Percentiles rank a stretch among this genome's conserved stretches.
Evolutionary conservation across 768 basidiomycete genomes (phyloP).

Genomic region (Chalciporus pseudorubinellus): DNA sequence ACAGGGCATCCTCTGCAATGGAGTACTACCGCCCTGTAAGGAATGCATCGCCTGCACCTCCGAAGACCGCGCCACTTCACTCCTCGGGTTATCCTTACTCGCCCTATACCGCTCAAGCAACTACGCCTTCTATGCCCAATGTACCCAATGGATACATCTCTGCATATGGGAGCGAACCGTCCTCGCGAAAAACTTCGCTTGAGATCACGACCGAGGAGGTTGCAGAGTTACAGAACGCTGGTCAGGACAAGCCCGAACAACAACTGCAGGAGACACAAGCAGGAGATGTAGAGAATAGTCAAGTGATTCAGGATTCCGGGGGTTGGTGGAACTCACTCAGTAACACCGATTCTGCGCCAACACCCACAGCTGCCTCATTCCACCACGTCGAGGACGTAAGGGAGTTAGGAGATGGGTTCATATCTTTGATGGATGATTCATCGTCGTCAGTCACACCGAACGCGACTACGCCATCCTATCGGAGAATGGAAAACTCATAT

Average conservation of each 20-base stretch:
- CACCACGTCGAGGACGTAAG: conserved; percentile 47
- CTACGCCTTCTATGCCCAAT: conserved; percentile 32
- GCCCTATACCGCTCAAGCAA: conserved; percentile 28
- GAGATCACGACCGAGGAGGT: conserved; percentile 32
- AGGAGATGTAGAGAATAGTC: conserved; percentile 29
- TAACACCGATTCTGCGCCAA: conserved; percentile 41
- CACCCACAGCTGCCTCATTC: conserved; percentile 73
- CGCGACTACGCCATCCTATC: conserved; percentile 8
- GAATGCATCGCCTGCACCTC: conserved; percentile 52
- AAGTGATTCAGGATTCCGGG: conserved; percentile 38
- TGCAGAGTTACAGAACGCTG: conserved; percentile 7
- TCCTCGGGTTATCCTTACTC: conserved; percentile 30
- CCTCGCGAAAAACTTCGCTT: conserved; percentile 28
- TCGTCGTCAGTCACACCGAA: conserved; percentile 40
- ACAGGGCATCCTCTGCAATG: conserved; percentile 76
- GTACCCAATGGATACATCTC: conserved; percentile 40
- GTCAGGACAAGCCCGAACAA: conserved; percentile 3
- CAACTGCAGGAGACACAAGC: not conserved
- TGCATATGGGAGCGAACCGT: conserved; percentile 33
- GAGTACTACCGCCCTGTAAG: conserved; percentile 58
- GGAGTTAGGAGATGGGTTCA: conserved; percentile 57
- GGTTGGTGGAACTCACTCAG: conserved; percentile 63
- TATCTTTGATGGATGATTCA: conserved; percentile 77
- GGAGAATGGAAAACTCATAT: conserved; percentile 9
- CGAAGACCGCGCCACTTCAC: conserved; percentile 53